Conservation (phyloP, 179 eudicot species). For the Beta lomatogona region DNA sequence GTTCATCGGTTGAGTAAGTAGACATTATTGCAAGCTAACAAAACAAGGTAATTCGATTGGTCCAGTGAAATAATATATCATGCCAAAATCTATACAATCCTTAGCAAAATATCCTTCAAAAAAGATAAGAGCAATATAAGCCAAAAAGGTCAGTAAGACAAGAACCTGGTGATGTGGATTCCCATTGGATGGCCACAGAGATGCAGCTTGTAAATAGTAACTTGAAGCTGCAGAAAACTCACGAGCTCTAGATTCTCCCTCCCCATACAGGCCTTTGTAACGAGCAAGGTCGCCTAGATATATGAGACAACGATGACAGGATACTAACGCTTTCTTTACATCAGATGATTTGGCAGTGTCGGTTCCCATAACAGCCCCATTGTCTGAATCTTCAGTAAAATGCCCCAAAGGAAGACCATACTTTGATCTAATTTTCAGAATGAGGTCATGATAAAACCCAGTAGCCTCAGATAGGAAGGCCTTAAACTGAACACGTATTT, state of each 20-base stretch:
- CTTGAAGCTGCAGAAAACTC: constrained; percentile 94
- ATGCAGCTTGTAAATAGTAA: constrained; percentile 86
- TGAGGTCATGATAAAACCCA: constrained; percentile 94
- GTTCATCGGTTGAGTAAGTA: constrained; percentile 78
- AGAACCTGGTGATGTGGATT: constrained; percentile 97
- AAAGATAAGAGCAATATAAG: neutral
- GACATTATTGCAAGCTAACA: constrained; percentile 93
- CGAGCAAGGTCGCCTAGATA: constrained; percentile 98
- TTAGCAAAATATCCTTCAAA: neutral
- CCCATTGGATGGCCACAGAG: constrained; percentile 90
- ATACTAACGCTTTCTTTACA: constrained; percentile 68
- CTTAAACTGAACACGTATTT: constrained; percentile 88
- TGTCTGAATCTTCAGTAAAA: constrained; percentile 59
- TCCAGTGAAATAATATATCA: neutral
- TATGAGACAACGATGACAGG: constrained; percentile 93
- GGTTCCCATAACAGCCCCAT: constrained; percentile 46
- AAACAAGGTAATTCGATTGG: constrained; percentile 7
- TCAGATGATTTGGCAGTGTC: constrained; percentile 62
- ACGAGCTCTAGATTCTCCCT: constrained; percentile 81
- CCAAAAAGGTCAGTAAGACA: constrained; percentile 13
- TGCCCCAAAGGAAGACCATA: constrained; percentile 75
- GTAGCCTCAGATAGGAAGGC: constrained; percentile 91
- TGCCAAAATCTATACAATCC: neutral
- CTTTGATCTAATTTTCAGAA: constrained; percentile 78
- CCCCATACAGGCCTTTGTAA: constrained; percentile 91